Evolutionary conservation across 176 grass and related monocot genomes (phyloP), one percentile per base, ranked within the genome.

Genomic region (Metroxylon sagu): DNA sequence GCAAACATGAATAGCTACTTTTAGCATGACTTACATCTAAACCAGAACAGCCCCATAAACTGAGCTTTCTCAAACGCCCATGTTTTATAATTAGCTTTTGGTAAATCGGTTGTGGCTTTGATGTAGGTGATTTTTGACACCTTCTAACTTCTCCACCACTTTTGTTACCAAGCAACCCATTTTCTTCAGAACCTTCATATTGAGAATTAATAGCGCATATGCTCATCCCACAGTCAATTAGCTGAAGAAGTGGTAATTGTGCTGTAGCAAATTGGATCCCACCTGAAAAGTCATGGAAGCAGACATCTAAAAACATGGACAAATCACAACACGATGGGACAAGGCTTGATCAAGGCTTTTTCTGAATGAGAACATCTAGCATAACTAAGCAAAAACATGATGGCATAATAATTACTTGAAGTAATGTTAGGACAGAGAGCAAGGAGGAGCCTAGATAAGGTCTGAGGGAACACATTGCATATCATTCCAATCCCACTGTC

Each of bases 81-180:
- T 98, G 93, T 55, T 88, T 87, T 67, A 98, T 98, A 23, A 98
- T 85, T 62, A 92, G 56, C 26, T 97, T 88, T 75, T 88, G 84
- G 70, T 56, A 80, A 52, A 26, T 57, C 52, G 60, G 15, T 68
- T 80, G 16, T 68, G 60, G 53, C 69, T 71, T 27, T 65, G 25
- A 76, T 29, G 19, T 56, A 5, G 65, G 27, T 49, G 66, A 43
- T 60, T 85, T 78, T 0, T 69, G 79, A 48, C 74, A 78, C 59
- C 76, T 74, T 16, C 5, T 95, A 59, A 79, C 18, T 25, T 76
- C 74, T 15, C 65, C 81, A n/a, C 0, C 76, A 15, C 76, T 49
- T 72, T 78, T 84, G 52, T 66, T 79, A 6, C 74, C 71, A 49
- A 76, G 77, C 2, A 60, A 68, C 57, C 29, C 56, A 6, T 66